These are phyloP conservation scores for Colletotrichum camelliae DNA, from an alignment of 2,329 filamentous ascomycete genomes.

Conservation along the genomic window DNA sequence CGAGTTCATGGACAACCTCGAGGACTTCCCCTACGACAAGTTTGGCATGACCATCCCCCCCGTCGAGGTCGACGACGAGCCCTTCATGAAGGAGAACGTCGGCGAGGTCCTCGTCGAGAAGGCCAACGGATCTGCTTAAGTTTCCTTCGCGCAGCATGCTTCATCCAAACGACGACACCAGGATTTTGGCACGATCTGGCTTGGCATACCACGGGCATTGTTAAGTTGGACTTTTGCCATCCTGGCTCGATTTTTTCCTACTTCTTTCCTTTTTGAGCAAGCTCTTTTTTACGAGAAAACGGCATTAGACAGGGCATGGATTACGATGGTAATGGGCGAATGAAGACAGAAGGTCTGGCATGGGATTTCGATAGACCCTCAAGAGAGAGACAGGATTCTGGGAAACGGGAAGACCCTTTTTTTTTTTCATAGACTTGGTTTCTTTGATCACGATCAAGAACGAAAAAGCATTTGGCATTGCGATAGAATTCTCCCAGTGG, in stretches of 20 bases:
- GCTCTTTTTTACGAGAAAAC: neutral
- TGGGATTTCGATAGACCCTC: neutral
- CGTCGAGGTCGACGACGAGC: constrained; percentile 46
- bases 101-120: constrained; percentile 24
- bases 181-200: neutral
- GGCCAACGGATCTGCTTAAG: neutral
- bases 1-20: constrained; percentile 56
- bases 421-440: neutral
- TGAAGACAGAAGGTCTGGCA: neutral
- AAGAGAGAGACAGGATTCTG: neutral
- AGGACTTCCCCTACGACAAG: constrained; percentile 61
- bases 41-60: constrained; percentile 60
- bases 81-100: constrained; percentile 46
- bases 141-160: neutral
- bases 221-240: neutral
- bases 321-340: neutral
- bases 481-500: neutral
- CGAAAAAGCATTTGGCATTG: constrained; percentile 7
- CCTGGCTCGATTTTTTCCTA: neutral
- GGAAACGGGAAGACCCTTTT: neutral
- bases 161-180: neutral
- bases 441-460: neutral
- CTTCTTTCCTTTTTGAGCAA: neutral
- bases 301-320: neutral
- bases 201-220: neutral